Evolutionary conservation across 148 eudicot species (phyloP).

Genomic region (Nepenthes gracilis): DNA sequence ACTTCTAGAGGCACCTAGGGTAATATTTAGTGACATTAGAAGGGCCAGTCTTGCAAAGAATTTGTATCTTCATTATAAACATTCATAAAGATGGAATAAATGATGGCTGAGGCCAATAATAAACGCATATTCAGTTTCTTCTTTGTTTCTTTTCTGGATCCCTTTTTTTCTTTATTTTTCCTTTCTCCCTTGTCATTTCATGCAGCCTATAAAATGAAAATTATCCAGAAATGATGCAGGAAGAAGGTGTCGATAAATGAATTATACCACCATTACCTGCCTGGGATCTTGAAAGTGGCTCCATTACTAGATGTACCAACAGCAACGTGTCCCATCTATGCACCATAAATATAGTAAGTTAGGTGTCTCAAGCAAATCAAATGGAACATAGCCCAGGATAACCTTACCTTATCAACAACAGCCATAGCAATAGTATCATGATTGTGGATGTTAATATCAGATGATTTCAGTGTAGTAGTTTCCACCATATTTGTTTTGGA

Average conservation of each 20-base stretch:
- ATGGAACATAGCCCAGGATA: neutral
- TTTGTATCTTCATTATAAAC: too few relatives aligned
- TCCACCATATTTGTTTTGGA: conserved; percentile 13
- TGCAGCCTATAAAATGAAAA: too few relatives aligned
- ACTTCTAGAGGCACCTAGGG: too few relatives aligned
- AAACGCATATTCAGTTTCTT: too few relatives aligned
- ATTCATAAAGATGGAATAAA: too few relatives aligned
- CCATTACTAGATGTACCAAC: conserved; percentile 97
- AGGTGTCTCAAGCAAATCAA: neutral
- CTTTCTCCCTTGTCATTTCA: too few relatives aligned
- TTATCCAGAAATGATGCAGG: neutral
- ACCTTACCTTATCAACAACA: conserved; percentile 66
- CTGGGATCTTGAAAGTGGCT: conserved; percentile 90
- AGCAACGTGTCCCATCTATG: conserved; percentile 77
- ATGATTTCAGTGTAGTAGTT: conserved; percentile 12
- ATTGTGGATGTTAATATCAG: conserved; percentile 40
- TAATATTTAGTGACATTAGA: too few relatives aligned
- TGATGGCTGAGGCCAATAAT: too few relatives aligned
- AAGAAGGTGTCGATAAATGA: neutral
- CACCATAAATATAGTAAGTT: conserved; percentile 4
- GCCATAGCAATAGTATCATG: conserved; percentile 97
- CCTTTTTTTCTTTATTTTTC: too few relatives aligned
- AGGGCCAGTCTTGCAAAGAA: too few relatives aligned
- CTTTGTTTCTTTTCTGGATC: too few relatives aligned
- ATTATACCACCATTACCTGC: conserved; percentile 40